A percentile compares a stretch with the other conserved stretches of the same genome.
phyloP scores from a whole-genome alignment of 1,284 basidiomycete genomes.

The Amylostereum areolatum region DNA sequence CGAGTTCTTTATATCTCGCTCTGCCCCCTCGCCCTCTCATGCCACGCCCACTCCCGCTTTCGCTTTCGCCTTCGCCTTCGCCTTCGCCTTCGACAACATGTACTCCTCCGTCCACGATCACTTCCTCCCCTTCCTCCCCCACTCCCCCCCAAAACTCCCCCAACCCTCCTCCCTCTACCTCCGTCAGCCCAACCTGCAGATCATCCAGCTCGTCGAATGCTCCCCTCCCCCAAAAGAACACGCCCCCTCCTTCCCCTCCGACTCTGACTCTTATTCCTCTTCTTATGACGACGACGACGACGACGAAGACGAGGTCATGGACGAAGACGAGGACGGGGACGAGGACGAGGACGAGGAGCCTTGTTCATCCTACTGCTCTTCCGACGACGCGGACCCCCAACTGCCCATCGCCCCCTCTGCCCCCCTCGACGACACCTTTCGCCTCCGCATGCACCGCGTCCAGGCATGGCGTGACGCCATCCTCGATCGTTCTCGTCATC shows the following conservation, averaged over 20 bases:
- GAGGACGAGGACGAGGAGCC: constrained; percentile 39
- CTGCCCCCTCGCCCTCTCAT: constrained; percentile 8
- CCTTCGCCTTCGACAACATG: too few species aligned
- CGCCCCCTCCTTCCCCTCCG: constrained; percentile 29
- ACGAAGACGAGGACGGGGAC: constrained; percentile 23
- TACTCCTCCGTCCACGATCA: constrained; percentile 17
- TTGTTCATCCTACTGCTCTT: constrained; percentile 67
- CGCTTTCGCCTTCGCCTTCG: too few species aligned
- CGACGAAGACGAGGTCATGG: constrained; percentile 12
- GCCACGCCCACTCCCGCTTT: background rate
- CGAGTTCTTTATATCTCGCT: too few species aligned
- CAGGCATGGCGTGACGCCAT: constrained; percentile 45
- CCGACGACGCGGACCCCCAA: constrained; percentile 23
- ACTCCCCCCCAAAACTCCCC: constrained; percentile 26
- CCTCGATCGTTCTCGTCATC: constrained; percentile 3
- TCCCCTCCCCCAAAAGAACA: constrained; percentile 53
- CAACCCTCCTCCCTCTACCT: constrained; percentile 34
- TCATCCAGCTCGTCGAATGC: constrained; percentile 70
- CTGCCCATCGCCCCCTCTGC: background rate
- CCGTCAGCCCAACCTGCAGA: constrained; percentile 49
- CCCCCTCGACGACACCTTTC: constrained; percentile 45
- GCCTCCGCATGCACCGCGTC: constrained; percentile 45
- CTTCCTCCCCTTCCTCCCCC: constrained; percentile 22
- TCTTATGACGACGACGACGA: constrained; percentile 29
- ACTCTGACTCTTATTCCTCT: constrained; percentile 29